Conservation (phyloP, 306 rosid species). For the Corylus avellana region DNA sequence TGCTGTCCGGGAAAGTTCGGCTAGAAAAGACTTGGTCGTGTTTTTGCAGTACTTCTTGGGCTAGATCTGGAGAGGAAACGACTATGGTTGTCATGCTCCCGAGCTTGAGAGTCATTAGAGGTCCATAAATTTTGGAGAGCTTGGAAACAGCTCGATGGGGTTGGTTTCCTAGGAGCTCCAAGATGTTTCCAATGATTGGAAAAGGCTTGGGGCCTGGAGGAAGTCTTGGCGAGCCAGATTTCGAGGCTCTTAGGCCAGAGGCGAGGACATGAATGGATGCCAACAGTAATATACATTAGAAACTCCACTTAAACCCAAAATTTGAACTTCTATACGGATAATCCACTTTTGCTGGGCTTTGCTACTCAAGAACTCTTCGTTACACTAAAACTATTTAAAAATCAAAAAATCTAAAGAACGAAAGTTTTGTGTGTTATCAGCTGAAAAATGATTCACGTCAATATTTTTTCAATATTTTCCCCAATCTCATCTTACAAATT, state of each 20-base stretch:
- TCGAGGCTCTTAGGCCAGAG: background rate
- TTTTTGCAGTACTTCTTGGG: conserved; percentile 31
- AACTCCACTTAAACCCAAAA: too few species aligned
- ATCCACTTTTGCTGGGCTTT: too few species aligned
- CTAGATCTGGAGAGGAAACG: conserved; percentile 7
- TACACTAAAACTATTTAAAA: too few species aligned
- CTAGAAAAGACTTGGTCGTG: conserved; percentile 33
- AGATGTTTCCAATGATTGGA: conserved; percentile 24
- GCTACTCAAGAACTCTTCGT: too few species aligned
- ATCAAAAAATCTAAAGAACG: too few species aligned
- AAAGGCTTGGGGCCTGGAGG: background rate
- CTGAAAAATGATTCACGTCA: too few species aligned
- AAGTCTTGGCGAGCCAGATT: background rate
- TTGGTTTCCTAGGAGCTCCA: conserved; percentile 35
- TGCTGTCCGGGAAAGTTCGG: conserved; percentile 32
- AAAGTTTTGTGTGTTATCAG: too few species aligned
- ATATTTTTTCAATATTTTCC: too few species aligned
- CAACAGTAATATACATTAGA: background rate
- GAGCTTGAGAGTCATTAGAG: conserved; percentile 35
- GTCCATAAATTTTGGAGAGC: conserved; percentile 37
- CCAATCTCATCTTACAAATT: too few species aligned
- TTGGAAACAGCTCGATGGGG: conserved; percentile 40
- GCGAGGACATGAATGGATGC: background rate
- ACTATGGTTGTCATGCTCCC: conserved; percentile 33
- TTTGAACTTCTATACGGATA: too few species aligned